Conservation (phyloP, 2,329 filamentous ascomycete genomes). For the Pyrenochaeta sp. region DNA sequence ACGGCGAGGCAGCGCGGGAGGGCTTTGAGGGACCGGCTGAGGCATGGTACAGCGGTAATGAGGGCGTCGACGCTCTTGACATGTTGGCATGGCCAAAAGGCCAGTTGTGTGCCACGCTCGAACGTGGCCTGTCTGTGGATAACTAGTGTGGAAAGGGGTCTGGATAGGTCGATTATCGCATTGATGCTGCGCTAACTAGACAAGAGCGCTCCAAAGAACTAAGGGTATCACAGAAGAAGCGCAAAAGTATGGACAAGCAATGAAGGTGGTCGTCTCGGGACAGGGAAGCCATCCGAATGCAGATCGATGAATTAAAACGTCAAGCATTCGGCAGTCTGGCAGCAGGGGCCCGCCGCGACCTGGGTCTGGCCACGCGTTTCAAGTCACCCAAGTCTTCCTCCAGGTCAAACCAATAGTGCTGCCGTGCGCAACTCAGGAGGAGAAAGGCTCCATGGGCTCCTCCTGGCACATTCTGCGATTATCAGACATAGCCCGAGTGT, state of each 20-base stretch:
- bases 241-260: constrained; percentile 6
- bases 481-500: neutral
- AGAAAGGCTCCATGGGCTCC: neutral
- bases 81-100: constrained; percentile 64
- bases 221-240: neutral
- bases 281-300: constrained; percentile 19
- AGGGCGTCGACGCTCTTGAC: constrained; percentile 68
- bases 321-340: constrained; percentile 26
- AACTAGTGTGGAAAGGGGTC: constrained; percentile 9
- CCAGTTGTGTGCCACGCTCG: constrained; percentile 39
- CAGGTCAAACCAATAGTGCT: neutral
- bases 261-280: constrained; percentile 17
- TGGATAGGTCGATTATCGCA: constrained; percentile 28
- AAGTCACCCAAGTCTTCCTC: neutral
- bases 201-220: constrained; percentile 5
- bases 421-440: neutral
- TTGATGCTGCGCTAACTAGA: constrained; percentile 19
- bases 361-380: constrained; percentile 13
- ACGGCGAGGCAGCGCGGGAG: constrained; percentile 40
- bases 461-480: neutral
- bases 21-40: constrained; percentile 40
- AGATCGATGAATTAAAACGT: constrained; percentile 30
- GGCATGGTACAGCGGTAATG: constrained; percentile 66
- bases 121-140: constrained; percentile 40
- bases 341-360: constrained; percentile 27